phyloP scores from a whole-genome alignment of 1,139 yeast species.

The Entelexis paramagnoliae region DNA sequence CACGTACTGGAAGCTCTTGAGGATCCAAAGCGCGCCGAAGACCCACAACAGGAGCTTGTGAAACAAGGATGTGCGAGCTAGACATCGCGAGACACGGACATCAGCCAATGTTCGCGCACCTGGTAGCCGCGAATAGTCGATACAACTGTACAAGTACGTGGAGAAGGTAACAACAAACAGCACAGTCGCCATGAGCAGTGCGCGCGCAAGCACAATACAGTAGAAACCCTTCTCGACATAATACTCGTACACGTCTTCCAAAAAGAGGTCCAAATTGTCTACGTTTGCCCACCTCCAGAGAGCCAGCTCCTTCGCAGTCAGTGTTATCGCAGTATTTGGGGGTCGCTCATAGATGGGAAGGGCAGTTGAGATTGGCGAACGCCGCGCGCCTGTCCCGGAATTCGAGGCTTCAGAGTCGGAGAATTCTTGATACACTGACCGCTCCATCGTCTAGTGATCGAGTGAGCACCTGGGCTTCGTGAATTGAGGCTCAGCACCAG shows the following conservation, averaged over 20 bases:
- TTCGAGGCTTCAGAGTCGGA: conserved; percentile 9
- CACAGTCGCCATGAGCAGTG: conserved; percentile 59
- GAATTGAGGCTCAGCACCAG: background rate
- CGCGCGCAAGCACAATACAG: conserved; percentile 58
- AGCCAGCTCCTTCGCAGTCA: conserved; percentile 49
- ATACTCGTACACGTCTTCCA: conserved; percentile 72
- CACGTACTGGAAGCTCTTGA: conserved; percentile 50
- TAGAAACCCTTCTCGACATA: conserved; percentile 76
- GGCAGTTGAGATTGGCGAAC: background rate
- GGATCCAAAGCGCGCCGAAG: conserved; percentile 46
- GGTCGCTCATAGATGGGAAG: conserved; percentile 7
- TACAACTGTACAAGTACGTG: conserved; percentile 72
- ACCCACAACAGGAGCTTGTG: conserved; percentile 52
- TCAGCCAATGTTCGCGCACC: conserved; percentile 35
- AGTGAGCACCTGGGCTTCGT: background rate
- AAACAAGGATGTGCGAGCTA: conserved; percentile 40
- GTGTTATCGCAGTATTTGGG: background rate
- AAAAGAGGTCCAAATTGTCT: conserved; percentile 75
- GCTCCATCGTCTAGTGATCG: conserved; percentile 6
- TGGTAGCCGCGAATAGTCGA: conserved; percentile 49
- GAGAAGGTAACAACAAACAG: conserved; percentile 69
- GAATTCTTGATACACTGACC: conserved; percentile 16
- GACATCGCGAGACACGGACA: conserved; percentile 54
- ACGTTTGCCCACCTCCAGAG: conserved; percentile 95
- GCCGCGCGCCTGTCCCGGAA: background rate